phyloP scores from a whole-genome alignment of 2,329 filamentous ascomycete species.

The Aspergillus uvarum region DNA sequence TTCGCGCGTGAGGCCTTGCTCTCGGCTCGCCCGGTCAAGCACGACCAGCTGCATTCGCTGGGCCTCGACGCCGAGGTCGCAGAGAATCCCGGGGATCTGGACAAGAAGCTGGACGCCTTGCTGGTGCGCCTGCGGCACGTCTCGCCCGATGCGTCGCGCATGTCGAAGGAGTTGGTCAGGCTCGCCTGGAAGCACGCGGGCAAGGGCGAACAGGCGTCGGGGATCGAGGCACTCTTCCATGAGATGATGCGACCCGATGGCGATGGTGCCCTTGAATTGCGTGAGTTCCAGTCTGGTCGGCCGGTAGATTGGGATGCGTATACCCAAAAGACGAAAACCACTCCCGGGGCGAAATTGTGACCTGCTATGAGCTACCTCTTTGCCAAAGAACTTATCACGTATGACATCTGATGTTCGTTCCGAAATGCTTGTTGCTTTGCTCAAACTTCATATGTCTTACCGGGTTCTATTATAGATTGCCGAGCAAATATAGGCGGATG shows the following conservation, averaged over 20 bases:
- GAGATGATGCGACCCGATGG: slow-evolving; percentile 30
- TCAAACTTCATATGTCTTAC: too few species aligned
- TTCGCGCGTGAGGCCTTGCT: slow-evolving; percentile 43
- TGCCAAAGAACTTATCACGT: too few species aligned
- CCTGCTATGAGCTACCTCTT: background rate
- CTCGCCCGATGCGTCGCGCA: slow-evolving; percentile 32
- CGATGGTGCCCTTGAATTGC: slow-evolving; percentile 25
- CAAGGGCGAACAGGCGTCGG: slow-evolving; percentile 17
- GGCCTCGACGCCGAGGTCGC: slow-evolving; percentile 28
- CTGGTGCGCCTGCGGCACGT: slow-evolving; percentile 10
- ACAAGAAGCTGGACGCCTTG: background rate
- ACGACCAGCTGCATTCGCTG: slow-evolving; percentile 26
- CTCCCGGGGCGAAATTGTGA: slow-evolving; percentile 9
- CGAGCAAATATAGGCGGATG: too few species aligned
- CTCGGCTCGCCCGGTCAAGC: slow-evolving; percentile 31
- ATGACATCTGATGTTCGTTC: too few species aligned
- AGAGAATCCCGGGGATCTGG: background rate
- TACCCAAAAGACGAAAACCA: background rate
- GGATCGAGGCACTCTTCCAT: slow-evolving; percentile 26
- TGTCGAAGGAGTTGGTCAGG: slow-evolving; percentile 37
- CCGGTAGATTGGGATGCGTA: slow-evolving; percentile 28
- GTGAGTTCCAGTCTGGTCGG: slow-evolving; percentile 23
- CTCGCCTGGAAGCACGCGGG: slow-evolving; percentile 28
- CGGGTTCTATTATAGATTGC: too few species aligned
- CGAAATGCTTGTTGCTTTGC: too few species aligned